Percentiles rank a stretch among this genome's conserved stretches.
Evolutionary conservation across 345 rosid genomes (phyloP).

Genomic region (Lenwebbia sp.): DNA sequence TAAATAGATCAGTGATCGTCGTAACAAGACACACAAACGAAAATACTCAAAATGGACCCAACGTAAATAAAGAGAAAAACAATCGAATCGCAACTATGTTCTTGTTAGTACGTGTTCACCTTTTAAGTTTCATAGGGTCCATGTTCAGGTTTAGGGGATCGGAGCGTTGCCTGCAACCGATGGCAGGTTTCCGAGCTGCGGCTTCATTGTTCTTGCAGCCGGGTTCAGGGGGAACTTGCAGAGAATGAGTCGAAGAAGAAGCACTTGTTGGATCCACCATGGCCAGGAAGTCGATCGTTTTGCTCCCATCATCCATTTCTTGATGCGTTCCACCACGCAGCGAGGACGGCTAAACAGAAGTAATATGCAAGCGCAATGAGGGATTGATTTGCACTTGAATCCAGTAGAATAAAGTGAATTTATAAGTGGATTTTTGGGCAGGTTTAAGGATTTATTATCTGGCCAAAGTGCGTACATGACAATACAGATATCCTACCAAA

Average conservation of each 20-base stretch:
- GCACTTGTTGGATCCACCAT: neutral
- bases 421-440: neutral
- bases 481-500: neutral
- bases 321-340: neutral
- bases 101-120: neutral
- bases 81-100: neutral
- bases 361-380: neutral
- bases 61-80: neutral
- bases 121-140: conserved; percentile 22
- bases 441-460: neutral
- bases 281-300: neutral
- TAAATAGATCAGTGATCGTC: neutral
- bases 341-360: neutral
- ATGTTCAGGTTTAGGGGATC: neutral
- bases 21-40: neutral
- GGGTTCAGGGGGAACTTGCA: neutral
- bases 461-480: neutral
- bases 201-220: neutral
- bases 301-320: neutral
- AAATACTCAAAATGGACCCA: neutral
- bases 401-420: neutral
- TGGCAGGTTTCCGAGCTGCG: neutral
- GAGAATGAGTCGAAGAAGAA: neutral
- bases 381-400: neutral
- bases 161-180: neutral